Conservation (phyloP, 2,329 filamentous ascomycete genomes). For the Periconia digitata region DNA sequence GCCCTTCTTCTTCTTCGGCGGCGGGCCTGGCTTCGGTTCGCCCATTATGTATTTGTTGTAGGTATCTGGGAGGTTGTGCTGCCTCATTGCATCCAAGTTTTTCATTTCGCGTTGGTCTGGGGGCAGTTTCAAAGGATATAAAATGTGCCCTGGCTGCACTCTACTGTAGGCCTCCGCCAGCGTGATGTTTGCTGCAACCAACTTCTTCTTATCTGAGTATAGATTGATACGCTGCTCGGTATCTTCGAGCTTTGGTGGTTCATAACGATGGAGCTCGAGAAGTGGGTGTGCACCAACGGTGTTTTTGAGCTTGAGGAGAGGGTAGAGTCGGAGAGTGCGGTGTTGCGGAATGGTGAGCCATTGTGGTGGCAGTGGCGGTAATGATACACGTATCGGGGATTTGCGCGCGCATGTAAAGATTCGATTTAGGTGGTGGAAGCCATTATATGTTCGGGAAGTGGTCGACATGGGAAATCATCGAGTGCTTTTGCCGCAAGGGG, state of each 20-base stretch:
- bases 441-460: neutral
- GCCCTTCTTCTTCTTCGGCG: too few relatives aligned
- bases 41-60: too few relatives aligned
- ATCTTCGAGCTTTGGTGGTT: conserved; percentile 3
- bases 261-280: conserved; percentile 18
- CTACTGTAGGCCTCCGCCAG: conserved; percentile 20
- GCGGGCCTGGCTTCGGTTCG: conserved; percentile 1
- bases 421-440: neutral
- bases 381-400: conserved; percentile 14
- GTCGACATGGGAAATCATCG: neutral
- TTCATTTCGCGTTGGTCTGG: too few relatives aligned
- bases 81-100: too few relatives aligned
- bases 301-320: conserved; percentile 17
- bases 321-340: conserved; percentile 30
- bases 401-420: neutral
- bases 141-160: conserved; percentile 21
- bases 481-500: too few relatives aligned
- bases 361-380: conserved; percentile 11
- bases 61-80: too few relatives aligned
- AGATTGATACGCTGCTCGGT: conserved; percentile 25
- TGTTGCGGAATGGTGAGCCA: conserved; percentile 17
- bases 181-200: conserved; percentile 1
- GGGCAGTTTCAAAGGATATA: conserved; percentile 22
- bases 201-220: neutral
- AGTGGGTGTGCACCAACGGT: conserved; percentile 30